Evolutionary conservation across 768 basidiomycete species (phyloP).

Genomic region (Mycena rosella): DNA sequence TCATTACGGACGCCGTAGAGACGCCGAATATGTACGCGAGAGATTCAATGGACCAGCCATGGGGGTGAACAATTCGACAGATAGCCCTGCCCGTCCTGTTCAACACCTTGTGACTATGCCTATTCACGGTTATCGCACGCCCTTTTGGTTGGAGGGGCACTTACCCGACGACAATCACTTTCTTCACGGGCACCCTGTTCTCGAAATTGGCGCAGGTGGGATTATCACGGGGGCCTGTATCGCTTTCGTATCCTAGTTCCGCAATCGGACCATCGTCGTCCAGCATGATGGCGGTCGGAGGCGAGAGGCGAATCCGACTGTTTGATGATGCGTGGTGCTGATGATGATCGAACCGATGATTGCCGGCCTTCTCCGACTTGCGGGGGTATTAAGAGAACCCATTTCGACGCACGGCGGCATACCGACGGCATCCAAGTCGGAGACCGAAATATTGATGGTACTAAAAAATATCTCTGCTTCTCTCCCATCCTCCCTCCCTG

Average conservation of each 20-base stretch:
- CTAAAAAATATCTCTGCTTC: too few relatives aligned
- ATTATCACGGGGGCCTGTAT: conserved; percentile 10
- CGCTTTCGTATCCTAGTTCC: conserved; percentile 20
- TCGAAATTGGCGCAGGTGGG: conserved; percentile 9
- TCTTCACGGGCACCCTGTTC: background rate
- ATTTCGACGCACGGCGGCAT: too few relatives aligned
- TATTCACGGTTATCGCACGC: background rate
- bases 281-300: too few relatives aligned
- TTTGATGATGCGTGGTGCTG: too few relatives aligned
- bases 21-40: conserved; percentile 5
- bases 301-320: too few relatives aligned
- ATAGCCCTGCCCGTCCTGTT: conserved; percentile 15
- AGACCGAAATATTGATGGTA: too few relatives aligned
- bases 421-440: too few relatives aligned
- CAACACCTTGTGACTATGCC: background rate
- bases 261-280: too few relatives aligned
- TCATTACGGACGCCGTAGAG: background rate
- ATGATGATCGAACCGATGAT: too few relatives aligned
- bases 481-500: too few relatives aligned
- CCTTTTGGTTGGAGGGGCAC: background rate
- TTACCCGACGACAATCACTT: background rate
- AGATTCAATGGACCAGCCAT: background rate
- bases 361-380: too few relatives aligned
- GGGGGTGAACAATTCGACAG: conserved; percentile 4
- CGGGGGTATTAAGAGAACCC: too few relatives aligned